Base-by-base conservation (phyloP, 148 eudicot species). In the Tetragonia tetragonoides region DNA sequence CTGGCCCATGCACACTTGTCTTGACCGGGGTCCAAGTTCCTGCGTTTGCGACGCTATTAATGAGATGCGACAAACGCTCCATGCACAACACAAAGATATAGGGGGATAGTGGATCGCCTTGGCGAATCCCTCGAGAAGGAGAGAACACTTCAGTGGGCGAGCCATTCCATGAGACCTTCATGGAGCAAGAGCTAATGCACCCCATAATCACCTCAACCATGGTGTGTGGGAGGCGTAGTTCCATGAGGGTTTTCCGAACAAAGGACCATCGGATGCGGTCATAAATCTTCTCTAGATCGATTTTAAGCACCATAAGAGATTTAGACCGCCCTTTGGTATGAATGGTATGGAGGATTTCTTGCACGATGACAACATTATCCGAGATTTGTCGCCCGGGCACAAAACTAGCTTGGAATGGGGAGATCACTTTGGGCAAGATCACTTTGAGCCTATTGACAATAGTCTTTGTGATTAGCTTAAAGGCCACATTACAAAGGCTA, bases 1-100 rank as follows among this genome's bases (percentile, higher is more conserved):
- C 2, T 7, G 57, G 73, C 3, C 57, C 73, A 3, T 8, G 15
- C 9, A 3, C 9, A 6, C 10, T 8, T 41, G 34, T 24, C 9
- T n/a, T 24, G 10, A 80, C 28, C 16, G 56, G 66, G 16, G 41
- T 53, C 78, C 74, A 56, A 0, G 16, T 44, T 44, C 54, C 68
- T 10, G 16, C 40, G 2, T 40, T 8, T 16, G 67, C 59, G 3
- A 2, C 11, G 5, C 21, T 3, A 1, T 73, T 15, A 1, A 73
- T 73, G 34, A 28, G 34, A 28, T 28, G 34, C 34, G 34, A 28
- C 34, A 28, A 28, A 28, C 34, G 34, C 34, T 80, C 79, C 74
- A 68, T 67, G 9, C 83, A 75, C 7, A 80, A 7, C 5, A 80
- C 47, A 69, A 74, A 75, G 5, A 67, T 24, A 34, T 67, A 80